phyloP scores from a whole-genome alignment of 345 rosid genomes.

The Euphorbia lathyris region DNA sequence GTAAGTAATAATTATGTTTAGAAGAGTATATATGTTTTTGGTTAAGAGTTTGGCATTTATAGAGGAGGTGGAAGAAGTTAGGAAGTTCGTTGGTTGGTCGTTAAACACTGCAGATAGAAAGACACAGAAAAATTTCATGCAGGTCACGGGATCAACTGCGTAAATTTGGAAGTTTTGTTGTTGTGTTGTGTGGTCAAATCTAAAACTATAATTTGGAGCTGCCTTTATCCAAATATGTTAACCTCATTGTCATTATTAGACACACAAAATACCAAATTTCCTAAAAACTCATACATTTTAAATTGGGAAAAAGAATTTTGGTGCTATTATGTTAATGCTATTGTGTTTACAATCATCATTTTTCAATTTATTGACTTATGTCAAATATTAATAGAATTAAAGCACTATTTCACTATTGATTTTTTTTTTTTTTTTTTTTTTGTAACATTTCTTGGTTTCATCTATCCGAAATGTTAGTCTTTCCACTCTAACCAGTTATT shows the following conservation, averaged over 20 bases:
- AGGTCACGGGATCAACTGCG: constrained; percentile 59
- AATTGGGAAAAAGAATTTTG: no score
- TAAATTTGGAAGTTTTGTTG: constrained; percentile 28
- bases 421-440: no score
- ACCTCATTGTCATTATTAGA: not conserved
- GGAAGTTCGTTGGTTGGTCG: constrained; percentile 46
- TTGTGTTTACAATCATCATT: no score
- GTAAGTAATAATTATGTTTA: not conserved
- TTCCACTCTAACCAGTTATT: no score
- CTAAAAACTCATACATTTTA: not conserved
- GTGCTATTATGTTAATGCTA: no score
- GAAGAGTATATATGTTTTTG: no score
- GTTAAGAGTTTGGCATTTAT: constrained; percentile 22
- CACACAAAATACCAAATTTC: not conserved
- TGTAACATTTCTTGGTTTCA: no score
- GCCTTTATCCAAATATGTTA: constrained; percentile 10
- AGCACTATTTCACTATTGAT: no score
- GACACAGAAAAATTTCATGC: constrained; percentile 14
- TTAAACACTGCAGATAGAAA: constrained; percentile 9
- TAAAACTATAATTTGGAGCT: constrained; percentile 13
- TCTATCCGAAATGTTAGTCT: no score
- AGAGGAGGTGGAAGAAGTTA: constrained; percentile 23
- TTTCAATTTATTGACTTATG: no score
- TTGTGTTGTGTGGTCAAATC: constrained; percentile 20
- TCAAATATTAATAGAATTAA: no score